Conservation (phyloP, 176 grass and related monocot genomes). For the Pontederia paniculata region DNA sequence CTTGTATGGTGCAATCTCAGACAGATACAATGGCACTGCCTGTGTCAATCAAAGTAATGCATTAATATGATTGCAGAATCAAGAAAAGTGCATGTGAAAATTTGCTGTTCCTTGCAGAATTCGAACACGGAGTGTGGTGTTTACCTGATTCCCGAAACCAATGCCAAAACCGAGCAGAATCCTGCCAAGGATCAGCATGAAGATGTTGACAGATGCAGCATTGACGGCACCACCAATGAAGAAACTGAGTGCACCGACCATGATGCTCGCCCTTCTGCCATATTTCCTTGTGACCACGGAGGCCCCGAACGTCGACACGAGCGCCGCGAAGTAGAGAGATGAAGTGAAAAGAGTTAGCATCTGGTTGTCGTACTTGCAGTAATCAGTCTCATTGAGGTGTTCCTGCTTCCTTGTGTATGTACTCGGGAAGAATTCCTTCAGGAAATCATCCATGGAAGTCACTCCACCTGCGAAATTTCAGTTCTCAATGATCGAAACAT, state of each 20-base stretch:
- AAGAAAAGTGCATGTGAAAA: no score
- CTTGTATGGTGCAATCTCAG: conserved; percentile 75
- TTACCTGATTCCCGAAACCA: conserved; percentile 82
- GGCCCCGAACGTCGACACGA: conserved; percentile 84
- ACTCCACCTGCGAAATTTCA: conserved; percentile 46
- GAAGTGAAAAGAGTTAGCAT: conserved; percentile 90
- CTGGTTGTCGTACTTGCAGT: conserved; percentile 99
- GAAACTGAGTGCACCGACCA: conserved; percentile 75
- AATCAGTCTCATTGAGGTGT: conserved; percentile 78
- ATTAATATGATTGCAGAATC: neutral
- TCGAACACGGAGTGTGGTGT: neutral
- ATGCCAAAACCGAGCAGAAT: conserved; percentile 85
- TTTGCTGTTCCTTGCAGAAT: neutral
- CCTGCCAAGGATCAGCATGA: conserved; percentile 81
- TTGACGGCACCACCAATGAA: conserved; percentile 78
- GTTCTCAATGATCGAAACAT: neutral
- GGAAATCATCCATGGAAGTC: conserved; percentile 91
- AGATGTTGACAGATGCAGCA: conserved; percentile 46
- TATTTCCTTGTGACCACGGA: conserved; percentile 54
- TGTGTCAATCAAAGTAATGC: conserved; percentile 12
- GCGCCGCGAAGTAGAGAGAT: conserved; percentile 84
- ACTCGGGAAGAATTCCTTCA: conserved; percentile 69
- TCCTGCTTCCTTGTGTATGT: conserved; percentile 56
- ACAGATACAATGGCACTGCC: conserved; percentile 85
- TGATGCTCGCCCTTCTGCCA: conserved; percentile 69